Evolutionary conservation across 495 filamentous ascomycete genomes (phyloP).

Genomic region (Neurospora sp.): DNA sequence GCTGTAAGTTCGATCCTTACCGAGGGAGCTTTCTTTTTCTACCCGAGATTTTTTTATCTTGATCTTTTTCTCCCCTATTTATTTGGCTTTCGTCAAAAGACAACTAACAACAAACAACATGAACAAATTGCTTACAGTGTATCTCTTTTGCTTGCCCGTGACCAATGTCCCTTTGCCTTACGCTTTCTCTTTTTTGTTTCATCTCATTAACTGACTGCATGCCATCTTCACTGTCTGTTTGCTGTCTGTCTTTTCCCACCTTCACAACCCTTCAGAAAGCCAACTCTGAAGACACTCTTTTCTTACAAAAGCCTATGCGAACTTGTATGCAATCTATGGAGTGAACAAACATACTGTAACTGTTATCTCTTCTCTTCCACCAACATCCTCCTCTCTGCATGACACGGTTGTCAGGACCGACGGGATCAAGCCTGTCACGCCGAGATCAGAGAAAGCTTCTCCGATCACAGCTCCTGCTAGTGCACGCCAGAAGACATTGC

Average conservation of each 20-base stretch:
- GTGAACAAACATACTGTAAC: background rate
- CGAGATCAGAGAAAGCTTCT: background rate
- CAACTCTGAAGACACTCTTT: background rate
- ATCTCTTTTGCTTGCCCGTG: background rate
- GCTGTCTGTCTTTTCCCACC: background rate
- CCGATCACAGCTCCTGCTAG: background rate
- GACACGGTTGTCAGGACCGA: background rate
- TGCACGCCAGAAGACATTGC: background rate
- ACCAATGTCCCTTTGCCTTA: background rate
- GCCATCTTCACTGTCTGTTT: background rate
- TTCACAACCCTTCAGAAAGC: background rate
- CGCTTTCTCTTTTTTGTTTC: background rate
- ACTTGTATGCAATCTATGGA: background rate
- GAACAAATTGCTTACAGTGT: background rate
- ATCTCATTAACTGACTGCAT: background rate
- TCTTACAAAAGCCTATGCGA: background rate
- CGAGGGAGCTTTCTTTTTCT: background rate
- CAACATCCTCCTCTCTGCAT: background rate
- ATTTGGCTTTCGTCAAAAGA: background rate
- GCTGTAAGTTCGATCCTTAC: background rate
- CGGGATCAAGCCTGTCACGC: background rate
- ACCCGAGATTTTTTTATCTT: background rate
- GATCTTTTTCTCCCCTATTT: too few relatives aligned
- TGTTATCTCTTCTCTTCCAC: background rate
- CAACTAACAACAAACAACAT: background rate